Conservation (phyloP, 345 rosid species). For the Melaleuca quinquenervia region DNA sequence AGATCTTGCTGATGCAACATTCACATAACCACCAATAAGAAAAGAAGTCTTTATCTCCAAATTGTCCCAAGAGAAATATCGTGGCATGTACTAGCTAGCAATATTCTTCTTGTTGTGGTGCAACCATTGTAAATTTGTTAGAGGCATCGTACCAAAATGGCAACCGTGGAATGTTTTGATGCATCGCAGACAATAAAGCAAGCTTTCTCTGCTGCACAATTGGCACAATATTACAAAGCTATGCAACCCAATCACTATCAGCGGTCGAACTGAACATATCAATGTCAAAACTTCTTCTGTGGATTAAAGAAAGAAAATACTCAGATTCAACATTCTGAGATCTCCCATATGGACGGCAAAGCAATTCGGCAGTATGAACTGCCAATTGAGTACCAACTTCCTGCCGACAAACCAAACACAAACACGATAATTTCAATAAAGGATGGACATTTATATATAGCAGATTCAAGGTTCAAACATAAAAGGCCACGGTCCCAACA, state of each 20-base stretch:
- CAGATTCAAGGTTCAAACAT: neutral
- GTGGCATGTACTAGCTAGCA: neutral
- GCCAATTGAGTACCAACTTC: neutral
- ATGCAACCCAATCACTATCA: neutral
- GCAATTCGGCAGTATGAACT: neutral
- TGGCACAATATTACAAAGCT: neutral
- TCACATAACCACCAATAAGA: neutral
- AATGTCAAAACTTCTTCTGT: neutral
- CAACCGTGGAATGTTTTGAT: neutral
- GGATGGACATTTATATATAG: neutral
- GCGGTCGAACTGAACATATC: neutral
- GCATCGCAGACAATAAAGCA: neutral
- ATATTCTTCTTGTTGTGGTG: neutral
- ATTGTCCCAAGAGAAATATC: neutral
- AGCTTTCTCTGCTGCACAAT: neutral
- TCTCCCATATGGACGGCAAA: neutral
- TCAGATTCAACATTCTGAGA: neutral
- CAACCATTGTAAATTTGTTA: neutral
- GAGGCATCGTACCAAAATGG: neutral
- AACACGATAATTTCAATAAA: neutral
- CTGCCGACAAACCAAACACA: neutral
- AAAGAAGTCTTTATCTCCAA: neutral
- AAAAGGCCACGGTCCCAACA: neutral
- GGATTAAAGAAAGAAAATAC: neutral
- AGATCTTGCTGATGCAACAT: neutral